Evolutionary conservation across 306 rosid species (phyloP), one percentile per base, ranked within the genome.

Genomic region (Biancaea sappan): DNA sequence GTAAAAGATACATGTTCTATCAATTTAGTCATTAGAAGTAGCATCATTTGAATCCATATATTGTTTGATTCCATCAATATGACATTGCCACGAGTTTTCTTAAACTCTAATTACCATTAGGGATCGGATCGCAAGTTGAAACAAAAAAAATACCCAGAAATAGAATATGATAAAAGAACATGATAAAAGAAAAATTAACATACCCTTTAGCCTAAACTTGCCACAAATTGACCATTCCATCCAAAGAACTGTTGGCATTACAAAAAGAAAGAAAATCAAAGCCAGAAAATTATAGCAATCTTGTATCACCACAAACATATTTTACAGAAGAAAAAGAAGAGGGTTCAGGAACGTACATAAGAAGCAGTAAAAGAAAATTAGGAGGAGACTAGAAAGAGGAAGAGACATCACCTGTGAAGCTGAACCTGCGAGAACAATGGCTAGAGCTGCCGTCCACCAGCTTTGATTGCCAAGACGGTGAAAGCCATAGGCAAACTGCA

Each of bases 191-290:
- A 43, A 68, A 21, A 57, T 37, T 18, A 71, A 40, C 77, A 75
- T 89, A 93, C 93, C 95, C 91, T 56, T 35, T 57, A 35, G 88
- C 67, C 11, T 81, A 85, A 81, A 88, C 82, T 80, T 90, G 85
- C 95, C 98, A 93, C 77, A 93, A 78, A 80, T 84, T 84, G 85
- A 93, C 84, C 31, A 87, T 61, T 72, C 97, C 93, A 83, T 93
- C 98, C 86, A 93, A 82, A 29, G 97, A 90, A 77, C 97, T 93
- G 92, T 69, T 84, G 79, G 41, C 56, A 83, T 84, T 77, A 54
- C 50, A 72, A 75, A 81, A 71, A 57, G 61, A n/a, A 22, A 69
- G 29, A 64, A 71, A 52, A 70, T 79, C 75, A 81, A 63, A 73
- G 22, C 59, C 10, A 47, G 22, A 24, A 71, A 32, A 67, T 61